Evolutionary conservation across 2,329 filamentous ascomycete genomes (phyloP), one percentile per base, ranked within the genome.

Genomic region (Thermothelomyces thermophilus): DNA sequence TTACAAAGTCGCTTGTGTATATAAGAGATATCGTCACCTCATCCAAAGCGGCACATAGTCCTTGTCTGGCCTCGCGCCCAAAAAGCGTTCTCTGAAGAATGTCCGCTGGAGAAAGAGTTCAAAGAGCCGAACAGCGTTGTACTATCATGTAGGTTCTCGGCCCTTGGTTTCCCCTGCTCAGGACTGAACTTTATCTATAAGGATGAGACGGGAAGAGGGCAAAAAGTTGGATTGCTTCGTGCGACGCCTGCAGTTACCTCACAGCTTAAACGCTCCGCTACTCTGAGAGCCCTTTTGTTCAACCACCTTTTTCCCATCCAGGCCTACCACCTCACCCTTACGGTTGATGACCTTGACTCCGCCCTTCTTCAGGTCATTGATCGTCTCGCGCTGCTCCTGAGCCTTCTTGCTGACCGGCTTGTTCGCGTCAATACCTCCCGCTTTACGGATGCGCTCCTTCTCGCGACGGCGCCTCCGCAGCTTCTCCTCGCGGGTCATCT

Each of bases 311-410:
- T 86, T 88, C 26, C 90, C 90, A 59, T 93, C 83, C 30, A 95
- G 78, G 69, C 94, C 86, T 16, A 84, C 84, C 48, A 95, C 72
- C 67, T 90, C 84, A 46, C 91, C 91, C 73, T 88, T 90, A 70
- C 86, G 87, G 55, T 90, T 90, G 70, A 96, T 93, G 53, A 97
- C 80, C 75, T 86, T 91, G 60, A 96, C 91, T 53, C 87, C 87
- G 46, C 87, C 90, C 76, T 86, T 68, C 61, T 67, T 70, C 43
- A 73, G 66, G 43, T 74, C 69, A 5, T 66, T 70, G 44, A 76
- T 60, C 19, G 71, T 74, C 52, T 75, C 71, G 55, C 69, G 69
- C 57, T 73, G 76, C 46, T 75, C 71, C 57, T 77, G 73, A 24
- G 72, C 76, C 67, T 83, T 84, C 69, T 79, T 83, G 61, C 73